Evolutionary conservation across 1,139 yeast genomes (phyloP).

Genomic region (Yamadazyma sp.): DNA sequence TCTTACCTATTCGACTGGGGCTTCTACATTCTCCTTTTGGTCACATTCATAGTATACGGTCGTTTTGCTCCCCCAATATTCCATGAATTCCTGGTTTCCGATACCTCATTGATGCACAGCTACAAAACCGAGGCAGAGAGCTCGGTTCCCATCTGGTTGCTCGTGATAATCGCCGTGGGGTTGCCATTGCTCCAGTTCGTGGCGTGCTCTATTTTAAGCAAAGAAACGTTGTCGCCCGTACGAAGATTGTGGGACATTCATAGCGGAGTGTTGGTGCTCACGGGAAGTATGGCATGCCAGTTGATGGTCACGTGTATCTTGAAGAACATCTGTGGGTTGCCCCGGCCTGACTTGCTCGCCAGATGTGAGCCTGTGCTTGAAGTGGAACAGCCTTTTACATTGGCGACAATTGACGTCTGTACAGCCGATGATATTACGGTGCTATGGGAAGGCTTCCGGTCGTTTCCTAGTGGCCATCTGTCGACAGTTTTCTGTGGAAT

Average conservation of each 20-base stretch:
- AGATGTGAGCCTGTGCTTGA: conserved; percentile 38
- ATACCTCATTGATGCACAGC: conserved; percentile 29
- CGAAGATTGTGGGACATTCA: conserved; percentile 46
- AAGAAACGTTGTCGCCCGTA: conserved; percentile 14
- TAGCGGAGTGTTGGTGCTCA: conserved; percentile 33
- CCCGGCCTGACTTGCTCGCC: conserved; percentile 48
- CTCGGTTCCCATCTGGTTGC: conserved; percentile 29
- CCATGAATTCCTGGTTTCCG: conserved; percentile 41
- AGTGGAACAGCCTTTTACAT: conserved; percentile 13
- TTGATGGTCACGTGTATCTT: conserved; percentile 40
- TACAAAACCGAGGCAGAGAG: conserved; percentile 34
- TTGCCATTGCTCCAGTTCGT: conserved; percentile 34
- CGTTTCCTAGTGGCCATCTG: conserved; percentile 55
- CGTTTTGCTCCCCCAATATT: conserved; percentile 33
- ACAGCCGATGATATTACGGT: conserved; percentile 24
- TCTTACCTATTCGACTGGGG: conserved; percentile 41
- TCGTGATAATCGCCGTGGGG: conserved; percentile 28
- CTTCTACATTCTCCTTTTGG: conserved; percentile 23
- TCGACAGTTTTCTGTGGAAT: conserved; percentile 48
- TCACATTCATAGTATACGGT: conserved; percentile 32
- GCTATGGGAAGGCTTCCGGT: conserved; percentile 47
- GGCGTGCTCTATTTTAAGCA: conserved; percentile 20
- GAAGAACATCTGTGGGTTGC: conserved; percentile 45
- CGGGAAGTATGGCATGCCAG: conserved; percentile 43
- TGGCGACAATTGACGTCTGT: conserved; percentile 39